Percentiles rank a stretch among this genome's conserved stretches.
These are phyloP conservation scores for Plenodomus lindquistii DNA, from an alignment of 2,329 filamentous ascomycete species.

Conservation along the genomic window DNA sequence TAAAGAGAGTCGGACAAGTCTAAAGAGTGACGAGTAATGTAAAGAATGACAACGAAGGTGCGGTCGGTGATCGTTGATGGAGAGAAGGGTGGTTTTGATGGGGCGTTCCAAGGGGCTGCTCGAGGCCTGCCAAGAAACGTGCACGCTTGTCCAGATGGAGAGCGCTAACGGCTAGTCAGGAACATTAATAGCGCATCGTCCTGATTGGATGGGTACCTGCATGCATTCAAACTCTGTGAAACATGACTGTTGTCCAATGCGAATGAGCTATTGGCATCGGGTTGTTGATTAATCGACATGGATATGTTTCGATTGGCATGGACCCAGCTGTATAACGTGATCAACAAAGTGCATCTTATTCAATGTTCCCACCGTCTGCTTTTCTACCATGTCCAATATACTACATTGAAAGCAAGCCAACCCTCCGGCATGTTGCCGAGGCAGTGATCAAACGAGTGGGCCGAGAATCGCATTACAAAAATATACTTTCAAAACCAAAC, in stretches of 20 bases:
- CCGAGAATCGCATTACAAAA: conserved; percentile 23
- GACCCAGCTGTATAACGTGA: background rate
- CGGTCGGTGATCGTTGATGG: background rate
- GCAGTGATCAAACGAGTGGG: conserved; percentile 14
- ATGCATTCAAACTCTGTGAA: background rate
- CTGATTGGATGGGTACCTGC: background rate
- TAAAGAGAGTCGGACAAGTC: conserved; percentile 3
- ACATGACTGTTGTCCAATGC: background rate
- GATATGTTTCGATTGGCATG: too few species aligned
- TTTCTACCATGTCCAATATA: background rate
- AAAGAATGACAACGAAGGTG: conserved; percentile 3
- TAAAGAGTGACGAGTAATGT: background rate
- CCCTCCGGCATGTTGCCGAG: conserved; percentile 16
- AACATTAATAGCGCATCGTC: background rate
- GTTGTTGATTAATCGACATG: too few species aligned
- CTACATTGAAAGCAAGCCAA: background rate
- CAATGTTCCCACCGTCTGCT: background rate
- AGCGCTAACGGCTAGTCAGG: background rate
- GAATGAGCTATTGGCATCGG: background rate
- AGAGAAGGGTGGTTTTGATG: background rate
- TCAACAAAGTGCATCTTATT: background rate
- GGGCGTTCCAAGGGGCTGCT: background rate
- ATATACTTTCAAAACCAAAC: conserved; percentile 16
- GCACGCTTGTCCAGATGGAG: background rate
- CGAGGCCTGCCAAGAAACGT: background rate